phyloP scores from a whole-genome alignment of 768 basidiomycete genomes.

The Obba rivulosa region DNA sequence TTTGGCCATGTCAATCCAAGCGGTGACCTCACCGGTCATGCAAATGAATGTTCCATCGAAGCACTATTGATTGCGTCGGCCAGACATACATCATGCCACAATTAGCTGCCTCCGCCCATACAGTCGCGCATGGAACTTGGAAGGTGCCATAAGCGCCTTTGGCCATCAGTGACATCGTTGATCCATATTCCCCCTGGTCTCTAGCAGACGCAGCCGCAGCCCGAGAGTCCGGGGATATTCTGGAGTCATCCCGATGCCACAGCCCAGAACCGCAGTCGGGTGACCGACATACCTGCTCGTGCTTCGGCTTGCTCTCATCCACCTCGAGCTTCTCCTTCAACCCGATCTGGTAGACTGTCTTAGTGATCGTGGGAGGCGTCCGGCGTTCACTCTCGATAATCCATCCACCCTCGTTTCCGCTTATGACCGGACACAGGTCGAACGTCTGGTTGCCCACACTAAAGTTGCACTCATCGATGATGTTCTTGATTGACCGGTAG shows the following conservation, averaged over 20 bases:
- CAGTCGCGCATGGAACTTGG: neutral
- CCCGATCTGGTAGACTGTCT: constrained; percentile 22
- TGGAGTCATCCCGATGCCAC: too few relatives aligned
- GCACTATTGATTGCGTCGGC: constrained; percentile 16
- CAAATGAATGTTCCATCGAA: constrained; percentile 28
- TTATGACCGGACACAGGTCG: constrained; percentile 25
- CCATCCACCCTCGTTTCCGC: constrained; percentile 15
- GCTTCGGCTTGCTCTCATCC: constrained; percentile 14
- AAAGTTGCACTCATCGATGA: constrained; percentile 19
- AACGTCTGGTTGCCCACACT: constrained; percentile 17
- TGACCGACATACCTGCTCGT: constrained; percentile 24
- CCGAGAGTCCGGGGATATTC: too few relatives aligned
- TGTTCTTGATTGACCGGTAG: too few relatives aligned
- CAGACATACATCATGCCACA: too few relatives aligned
- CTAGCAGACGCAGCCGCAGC: too few relatives aligned
- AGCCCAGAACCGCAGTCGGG: neutral
- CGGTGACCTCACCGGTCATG: constrained; percentile 22
- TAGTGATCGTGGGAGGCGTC: constrained; percentile 26
- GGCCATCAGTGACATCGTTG: too few relatives aligned
- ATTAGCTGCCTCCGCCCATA: neutral
- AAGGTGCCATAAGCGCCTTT: too few relatives aligned
- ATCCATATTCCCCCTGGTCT: too few relatives aligned
- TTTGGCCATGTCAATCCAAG: too few relatives aligned
- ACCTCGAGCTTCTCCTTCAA: constrained; percentile 21
- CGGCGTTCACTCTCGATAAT: constrained; percentile 11